phyloP scores from a whole-genome alignment of 2,329 filamentous ascomycete species.

The Stachybotrys chlorohalonatus region DNA sequence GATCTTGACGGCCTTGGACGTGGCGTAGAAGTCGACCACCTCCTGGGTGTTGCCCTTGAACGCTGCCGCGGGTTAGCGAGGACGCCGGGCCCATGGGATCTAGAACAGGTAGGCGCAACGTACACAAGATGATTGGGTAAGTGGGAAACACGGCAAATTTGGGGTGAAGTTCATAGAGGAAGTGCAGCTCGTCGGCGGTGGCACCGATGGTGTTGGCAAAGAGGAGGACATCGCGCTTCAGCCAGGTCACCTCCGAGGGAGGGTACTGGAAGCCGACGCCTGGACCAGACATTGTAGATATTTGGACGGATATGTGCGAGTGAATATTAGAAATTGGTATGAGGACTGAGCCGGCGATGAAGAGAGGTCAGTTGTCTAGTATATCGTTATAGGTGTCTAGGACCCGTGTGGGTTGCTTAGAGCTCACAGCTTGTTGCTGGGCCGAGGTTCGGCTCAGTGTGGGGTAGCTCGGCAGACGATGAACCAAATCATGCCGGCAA shows the following conservation, averaged over 20 bases:
- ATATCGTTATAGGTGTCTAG: no score
- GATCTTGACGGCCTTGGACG: constrained; percentile 57
- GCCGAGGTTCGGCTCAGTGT: background rate
- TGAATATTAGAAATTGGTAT: background rate
- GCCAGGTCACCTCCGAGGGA: constrained; percentile 66
- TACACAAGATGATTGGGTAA: constrained; percentile 73
- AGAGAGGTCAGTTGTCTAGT: background rate
- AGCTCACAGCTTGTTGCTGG: background rate
- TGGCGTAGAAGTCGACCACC: constrained; percentile 75
- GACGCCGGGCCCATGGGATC: no score
- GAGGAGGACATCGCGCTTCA: constrained; percentile 79
- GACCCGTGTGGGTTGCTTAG: background rate
- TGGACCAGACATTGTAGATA: constrained; percentile 30
- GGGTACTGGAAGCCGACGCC: constrained; percentile 75
- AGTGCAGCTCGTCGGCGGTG: constrained; percentile 82
- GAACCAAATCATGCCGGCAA: background rate
- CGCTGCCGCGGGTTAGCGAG: constrained; percentile 25
- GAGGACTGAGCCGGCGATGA: background rate
- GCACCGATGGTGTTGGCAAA: constrained; percentile 86
- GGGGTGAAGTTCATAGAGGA: constrained; percentile 85
- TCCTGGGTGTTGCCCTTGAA: constrained; percentile 74
- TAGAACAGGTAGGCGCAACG: constrained; percentile 13
- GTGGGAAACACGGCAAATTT: constrained; percentile 84
- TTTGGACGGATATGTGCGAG: background rate
- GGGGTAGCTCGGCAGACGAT: background rate